Conservation (phyloP, 768 basidiomycete genomes). For the Boletellus emodensis region DNA sequence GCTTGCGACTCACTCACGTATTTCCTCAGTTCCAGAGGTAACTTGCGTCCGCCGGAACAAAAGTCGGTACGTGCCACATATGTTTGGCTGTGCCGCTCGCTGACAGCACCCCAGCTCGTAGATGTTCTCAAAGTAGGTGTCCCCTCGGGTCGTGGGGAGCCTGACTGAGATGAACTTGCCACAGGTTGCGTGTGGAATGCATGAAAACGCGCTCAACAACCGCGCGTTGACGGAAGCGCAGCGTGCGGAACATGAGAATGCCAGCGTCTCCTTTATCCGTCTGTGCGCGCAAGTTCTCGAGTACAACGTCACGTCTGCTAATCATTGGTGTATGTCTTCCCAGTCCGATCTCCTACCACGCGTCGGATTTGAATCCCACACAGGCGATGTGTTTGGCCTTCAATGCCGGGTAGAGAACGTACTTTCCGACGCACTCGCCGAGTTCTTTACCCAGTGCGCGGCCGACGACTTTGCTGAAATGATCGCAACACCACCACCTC, state of each 20-base stretch:
- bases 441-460: neutral
- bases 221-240: neutral
- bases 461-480: neutral
- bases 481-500: neutral
- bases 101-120: slow-evolving; percentile 13
- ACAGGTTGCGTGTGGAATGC: slow-evolving; percentile 23
- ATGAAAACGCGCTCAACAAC: slow-evolving; percentile 21
- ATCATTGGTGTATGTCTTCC: slow-evolving; percentile 15
- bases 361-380: neutral
- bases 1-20: slow-evolving; percentile 8
- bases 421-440: neutral
- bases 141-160: neutral
- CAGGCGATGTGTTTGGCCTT: slow-evolving; percentile 9
- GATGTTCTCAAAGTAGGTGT: slow-evolving; percentile 18
- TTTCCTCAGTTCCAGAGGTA: slow-evolving; percentile 7
- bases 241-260: slow-evolving; percentile 8
- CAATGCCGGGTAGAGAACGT: slow-evolving; percentile 1
- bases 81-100: neutral
- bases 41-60: slow-evolving; percentile 8
- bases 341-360: neutral
- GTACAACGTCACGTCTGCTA: neutral
- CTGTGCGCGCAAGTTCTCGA: slow-evolving; percentile 7
- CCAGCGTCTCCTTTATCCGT: slow-evolving; percentile 3
- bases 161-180: neutral
- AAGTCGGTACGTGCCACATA: slow-evolving; percentile 5